Base-by-base conservation (phyloP, 2,329 filamentous ascomycete genomes). In the Monascus ruber region DNA sequence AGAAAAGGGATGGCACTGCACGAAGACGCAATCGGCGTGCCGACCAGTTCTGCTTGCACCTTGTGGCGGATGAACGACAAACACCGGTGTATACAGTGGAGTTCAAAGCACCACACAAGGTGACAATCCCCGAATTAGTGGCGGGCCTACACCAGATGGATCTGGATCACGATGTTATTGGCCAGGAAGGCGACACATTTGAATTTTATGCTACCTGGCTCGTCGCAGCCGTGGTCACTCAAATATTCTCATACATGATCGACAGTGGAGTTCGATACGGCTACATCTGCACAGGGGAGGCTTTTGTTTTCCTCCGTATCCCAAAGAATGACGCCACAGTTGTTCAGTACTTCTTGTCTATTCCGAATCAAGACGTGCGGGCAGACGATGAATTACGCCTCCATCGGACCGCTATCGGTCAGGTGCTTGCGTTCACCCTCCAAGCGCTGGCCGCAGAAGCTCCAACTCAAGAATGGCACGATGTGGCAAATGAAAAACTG, bases 211-310 rank as follows among this genome's bases (percentile, higher is more conserved):
- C 51, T 6, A 52, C 42, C 17, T 17, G 40, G 27, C 49, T 58
- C 7, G 46, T 54, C 5, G 37, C 53, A n/a, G 50, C 48, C 24
- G 49, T 52, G 4, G 42, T 51, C 34, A 55, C 49, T 37, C 45
- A 58, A 31, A 43, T 58, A 31, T 60, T 56, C 39, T 54, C 46
- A 26, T 55, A 58, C 32, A 60, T 59, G 53, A 34, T 49, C 6
- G 39, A 42, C 34, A 41, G 35, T 27, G 48, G 54, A 33, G 32
- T 54, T 28, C 49, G 33, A 38, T 40, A 53, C 37, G 52, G 55
- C 4, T 59, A 51, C 35, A 49, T 60, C 27, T 49, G 46, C 31
- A 59, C 50, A 10, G 55, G 53, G 29, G 53, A 58, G 45, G 51
- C 51, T 10, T 55, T 53, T 45, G 47, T 59, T 29, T 60, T 57